Evolutionary conservation across 1,139 yeast genomes (phyloP).

Genomic region (Suhomyces wounanorum): DNA sequence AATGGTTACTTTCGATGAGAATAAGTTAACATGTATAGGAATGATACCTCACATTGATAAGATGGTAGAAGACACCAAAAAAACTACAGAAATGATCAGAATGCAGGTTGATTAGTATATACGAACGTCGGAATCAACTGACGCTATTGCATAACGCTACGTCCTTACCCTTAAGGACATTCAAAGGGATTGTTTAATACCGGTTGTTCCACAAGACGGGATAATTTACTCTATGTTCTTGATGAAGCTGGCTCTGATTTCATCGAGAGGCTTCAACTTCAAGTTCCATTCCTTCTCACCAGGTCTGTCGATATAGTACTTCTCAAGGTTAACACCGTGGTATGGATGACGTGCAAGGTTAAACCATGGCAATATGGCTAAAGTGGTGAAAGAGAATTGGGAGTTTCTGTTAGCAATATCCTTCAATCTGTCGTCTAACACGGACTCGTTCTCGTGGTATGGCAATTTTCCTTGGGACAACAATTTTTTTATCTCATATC

Average conservation of each 20-base stretch:
- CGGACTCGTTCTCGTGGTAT: constrained; percentile 59
- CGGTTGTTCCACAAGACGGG: background rate
- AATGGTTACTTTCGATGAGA: too few species aligned
- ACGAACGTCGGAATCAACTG: constrained; percentile 8
- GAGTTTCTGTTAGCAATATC: constrained; percentile 81
- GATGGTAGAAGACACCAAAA: background rate
- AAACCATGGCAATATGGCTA: constrained; percentile 79
- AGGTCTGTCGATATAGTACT: constrained; percentile 66
- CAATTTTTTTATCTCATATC: constrained; percentile 70
- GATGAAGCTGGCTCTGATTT: constrained; percentile 47
- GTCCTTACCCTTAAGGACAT: constrained; percentile 2
- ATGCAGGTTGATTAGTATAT: constrained; percentile 14
- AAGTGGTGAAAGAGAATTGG: constrained; percentile 63
- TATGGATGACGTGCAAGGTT: constrained; percentile 79
- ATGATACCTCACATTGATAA: too few species aligned
- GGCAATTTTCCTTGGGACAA: constrained; percentile 70
- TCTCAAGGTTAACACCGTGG: constrained; percentile 75
- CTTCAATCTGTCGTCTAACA: constrained; percentile 69
- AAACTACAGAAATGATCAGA: constrained; percentile 1
- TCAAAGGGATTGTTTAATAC: background rate
- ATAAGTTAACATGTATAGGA: too few species aligned
- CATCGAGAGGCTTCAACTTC: constrained; percentile 46
- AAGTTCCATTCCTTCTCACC: constrained; percentile 56
- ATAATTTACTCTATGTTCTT: constrained; percentile 29
- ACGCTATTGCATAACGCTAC: constrained; percentile 6